Evolutionary conservation across 2,329 filamentous ascomycete genomes (phyloP), one percentile per base, ranked within the genome.

Genomic region (Alternaria brassicae): DNA sequence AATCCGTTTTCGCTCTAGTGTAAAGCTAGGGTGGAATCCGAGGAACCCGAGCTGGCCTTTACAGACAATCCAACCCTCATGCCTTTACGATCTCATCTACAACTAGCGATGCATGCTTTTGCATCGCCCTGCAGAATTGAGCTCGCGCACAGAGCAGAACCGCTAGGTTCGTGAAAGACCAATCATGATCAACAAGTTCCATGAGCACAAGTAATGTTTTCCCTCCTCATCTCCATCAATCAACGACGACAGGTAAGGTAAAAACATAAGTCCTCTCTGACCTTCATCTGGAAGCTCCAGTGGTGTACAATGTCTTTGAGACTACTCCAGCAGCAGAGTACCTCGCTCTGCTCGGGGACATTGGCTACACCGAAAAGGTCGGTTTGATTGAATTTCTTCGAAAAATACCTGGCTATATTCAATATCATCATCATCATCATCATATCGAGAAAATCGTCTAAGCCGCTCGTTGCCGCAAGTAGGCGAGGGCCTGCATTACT

Each of bases 351-450:
- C 62, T 67, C 28, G 65, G 62, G 23, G 62, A 48, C 28, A 48
- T 36, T 36, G 28, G 44, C 44, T 34, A 36, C 28, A 48, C 44
- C 28, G 64, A 57, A 28, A 25, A 62, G 21, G 28, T 40, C 23
- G 55, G 45, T 27, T 58, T 64, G 36, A 55, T 62, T 37, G 55
- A 41, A 23, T 66, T 68, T 32, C 61, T 65, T 23, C 41, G 47
- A 45, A 30, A 58, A 41, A 27, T 40, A 55, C 28, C 55, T 61
- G 49, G 52, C 42, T 41, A 53, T 54, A 52, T 62, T 61, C 59
- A 44, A 44, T 21, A 60, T 50, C 19, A 54, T 65, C 32, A 51
- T 62, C 59, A 70, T 82, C n/a, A 42, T 80, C 15, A 70, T 83
- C 17, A 63, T 83, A 12, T 77, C 81, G n/a, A n/a, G n/a, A n/a